Conservation (phyloP, 805 yeast genomes). For the Pichia cabralensis region DNA sequence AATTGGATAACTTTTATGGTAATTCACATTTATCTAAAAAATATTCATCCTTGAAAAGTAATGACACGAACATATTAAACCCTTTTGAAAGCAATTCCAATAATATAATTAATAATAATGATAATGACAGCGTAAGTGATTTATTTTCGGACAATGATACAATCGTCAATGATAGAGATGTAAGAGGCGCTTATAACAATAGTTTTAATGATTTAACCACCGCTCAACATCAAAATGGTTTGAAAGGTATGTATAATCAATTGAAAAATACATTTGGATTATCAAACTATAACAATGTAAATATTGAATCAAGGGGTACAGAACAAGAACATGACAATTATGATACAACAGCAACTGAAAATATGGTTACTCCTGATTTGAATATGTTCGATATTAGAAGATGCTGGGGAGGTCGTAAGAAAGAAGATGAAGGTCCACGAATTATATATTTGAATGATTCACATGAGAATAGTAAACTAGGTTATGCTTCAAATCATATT, state of each 20-base stretch:
- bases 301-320: conserved; percentile 2
- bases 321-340: conserved; percentile 11
- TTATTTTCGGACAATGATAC: conserved; percentile 10
- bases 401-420: conserved; percentile 14
- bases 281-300: conserved; percentile 18
- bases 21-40: too few relatives aligned
- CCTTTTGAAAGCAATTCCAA: too few relatives aligned
- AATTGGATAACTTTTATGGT: too few relatives aligned
- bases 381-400: conserved; percentile 22
- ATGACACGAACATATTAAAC: too few relatives aligned
- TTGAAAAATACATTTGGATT: conserved; percentile 20
- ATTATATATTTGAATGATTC: conserved; percentile 59
- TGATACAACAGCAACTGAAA: conserved; percentile 19
- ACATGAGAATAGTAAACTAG: conserved; percentile 39
- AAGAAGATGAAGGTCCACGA: conserved; percentile 39
- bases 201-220: conserved; percentile 6
- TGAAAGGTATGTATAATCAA: conserved; percentile 23
- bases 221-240: conserved; percentile 13
- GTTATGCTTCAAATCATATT: conserved; percentile 73
- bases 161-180: conserved; percentile 8
- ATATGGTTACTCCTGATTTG: conserved; percentile 13
- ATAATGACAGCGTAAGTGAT: conserved; percentile 4
- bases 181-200: background rate
- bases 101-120: background rate
- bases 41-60: conserved; percentile 1